Conservation (phyloP, 352 stramenopile genomes). For the Phytopythium kandeliae region DNA sequence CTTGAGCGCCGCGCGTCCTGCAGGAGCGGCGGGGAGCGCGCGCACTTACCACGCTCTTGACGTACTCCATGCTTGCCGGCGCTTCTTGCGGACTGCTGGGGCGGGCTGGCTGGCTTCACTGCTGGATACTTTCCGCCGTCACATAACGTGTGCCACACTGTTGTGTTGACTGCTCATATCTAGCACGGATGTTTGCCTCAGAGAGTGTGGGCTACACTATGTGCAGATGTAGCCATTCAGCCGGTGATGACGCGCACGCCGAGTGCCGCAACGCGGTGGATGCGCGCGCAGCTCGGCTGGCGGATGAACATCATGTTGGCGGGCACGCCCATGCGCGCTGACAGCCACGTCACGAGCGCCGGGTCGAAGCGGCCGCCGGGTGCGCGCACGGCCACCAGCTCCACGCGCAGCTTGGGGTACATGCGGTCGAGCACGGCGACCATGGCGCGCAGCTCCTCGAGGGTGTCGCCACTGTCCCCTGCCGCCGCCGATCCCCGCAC, state of each 20-base stretch:
- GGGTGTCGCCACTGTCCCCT: slow-evolving; percentile 5
- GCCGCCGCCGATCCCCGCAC: background rate
- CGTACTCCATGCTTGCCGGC: slow-evolving; percentile 35
- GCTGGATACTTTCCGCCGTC: background rate
- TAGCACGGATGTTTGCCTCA: no score
- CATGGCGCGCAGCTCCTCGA: slow-evolving; percentile 74
- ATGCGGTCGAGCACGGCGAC: slow-evolving; percentile 82
- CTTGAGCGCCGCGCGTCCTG: background rate
- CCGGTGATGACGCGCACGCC: slow-evolving; percentile 88
- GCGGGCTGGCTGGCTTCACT: no score
- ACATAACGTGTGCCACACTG: background rate
- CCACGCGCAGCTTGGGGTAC: slow-evolving; percentile 91
- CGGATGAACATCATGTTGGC: slow-evolving; percentile 94
- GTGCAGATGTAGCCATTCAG: slow-evolving; percentile 11
- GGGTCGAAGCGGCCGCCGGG: slow-evolving; percentile 57
- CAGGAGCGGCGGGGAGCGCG: background rate
- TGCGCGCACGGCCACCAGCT: slow-evolving; percentile 71
- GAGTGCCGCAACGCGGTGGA: slow-evolving; percentile 83
- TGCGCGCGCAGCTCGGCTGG: slow-evolving; percentile 84
- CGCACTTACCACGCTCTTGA: slow-evolving; percentile 46
- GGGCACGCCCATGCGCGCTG: slow-evolving; percentile 60
- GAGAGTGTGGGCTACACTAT: slow-evolving; percentile 1
- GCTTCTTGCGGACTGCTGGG: background rate
- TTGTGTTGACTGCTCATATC: background rate
- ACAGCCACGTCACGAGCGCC: slow-evolving; percentile 85